Percentiles rank a stretch among this genome's conserved stretches.
Conservation (phyloP, 2,329 filamentous ascomycete species). For the Pestalotiopsis sp. region DNA sequence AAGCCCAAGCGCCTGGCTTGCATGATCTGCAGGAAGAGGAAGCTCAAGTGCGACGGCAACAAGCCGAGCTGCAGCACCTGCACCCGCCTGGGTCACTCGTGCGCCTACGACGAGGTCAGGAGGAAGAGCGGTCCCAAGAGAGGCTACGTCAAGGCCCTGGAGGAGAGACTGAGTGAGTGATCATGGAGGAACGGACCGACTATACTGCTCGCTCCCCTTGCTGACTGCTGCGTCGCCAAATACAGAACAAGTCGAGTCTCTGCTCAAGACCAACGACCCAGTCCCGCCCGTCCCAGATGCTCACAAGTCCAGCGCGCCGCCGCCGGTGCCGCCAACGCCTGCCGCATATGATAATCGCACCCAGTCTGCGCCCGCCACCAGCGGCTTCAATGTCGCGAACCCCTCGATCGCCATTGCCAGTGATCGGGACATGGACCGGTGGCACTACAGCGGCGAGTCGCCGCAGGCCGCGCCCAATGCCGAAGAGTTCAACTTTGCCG, state of each 20-base stretch:
- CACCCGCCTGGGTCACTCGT: conserved; percentile 81
- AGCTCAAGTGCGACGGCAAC: conserved; percentile 85
- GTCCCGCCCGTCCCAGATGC: conserved; percentile 37
- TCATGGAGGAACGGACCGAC: background rate
- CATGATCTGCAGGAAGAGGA: conserved; percentile 89
- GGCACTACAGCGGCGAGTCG: conserved; percentile 59
- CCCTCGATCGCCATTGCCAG: conserved; percentile 48
- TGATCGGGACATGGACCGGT: conserved; percentile 55
- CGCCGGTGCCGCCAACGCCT: background rate
- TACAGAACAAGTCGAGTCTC: conserved; percentile 87
- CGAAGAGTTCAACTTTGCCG: conserved; percentile 63
- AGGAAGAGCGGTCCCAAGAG: conserved; percentile 94
- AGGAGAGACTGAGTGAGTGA: conserved; percentile 83
- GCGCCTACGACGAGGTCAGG: conserved; percentile 88
- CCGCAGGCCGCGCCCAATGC: conserved; percentile 46
- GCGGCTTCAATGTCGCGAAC: conserved; percentile 46
- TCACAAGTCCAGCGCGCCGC: conserved; percentile 33
- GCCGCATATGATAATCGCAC: conserved; percentile 36
- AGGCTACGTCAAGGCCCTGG: conserved; percentile 91
- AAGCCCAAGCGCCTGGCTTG: conserved; percentile 94
- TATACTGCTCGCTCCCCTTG: background rate
- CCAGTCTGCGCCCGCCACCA: conserved; percentile 33
- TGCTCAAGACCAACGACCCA: conserved; percentile 79
- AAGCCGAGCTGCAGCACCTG: conserved; percentile 89
- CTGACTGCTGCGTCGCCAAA: conserved; percentile 8